Evolutionary conservation across 108 stramenopile genomes (phyloP), one percentile per base, ranked within the genome.

Genomic region (Fragilariopsis cylindrus): DNA sequence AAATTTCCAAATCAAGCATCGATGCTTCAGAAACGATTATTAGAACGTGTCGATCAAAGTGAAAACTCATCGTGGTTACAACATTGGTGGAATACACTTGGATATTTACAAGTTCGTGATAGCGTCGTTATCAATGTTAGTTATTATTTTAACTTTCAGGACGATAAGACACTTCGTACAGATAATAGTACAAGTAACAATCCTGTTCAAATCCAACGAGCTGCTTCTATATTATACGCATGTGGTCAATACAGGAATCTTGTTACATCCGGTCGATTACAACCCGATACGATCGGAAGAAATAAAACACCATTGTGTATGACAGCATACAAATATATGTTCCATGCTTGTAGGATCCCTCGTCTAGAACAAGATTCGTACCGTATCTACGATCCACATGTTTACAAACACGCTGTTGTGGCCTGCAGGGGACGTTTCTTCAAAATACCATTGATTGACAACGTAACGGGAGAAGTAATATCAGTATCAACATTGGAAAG

Each of bases 281-380:
- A 91, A 48, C 65, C 81, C 49, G 91, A 93, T 60, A 79, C 70
- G 3, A 84, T 93, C 47, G 94, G 94, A 13, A 73, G 77, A 41
- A 70, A 82, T 8, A 78, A 90, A 44, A 87, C 83, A 43, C 91
- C 92, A 11, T 72, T 93, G 19, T 92, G 91, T 74, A 83, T 85
- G 39, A 88, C 83, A 3, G 92, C 95, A 5, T 96, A 81, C 87
- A 96, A 96, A 66, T 96, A 96, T 80, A 92, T 96, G 94, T 96
- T 96, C 79, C 90, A 96, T 76, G 89, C 92, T 3, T 94, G 92
- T 78, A 82, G 95, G 12, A 82, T 96, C 73, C 95, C 95, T 39
- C 78, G 71, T 13, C 76, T 67, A 66, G 78, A 82, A 7, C 83
- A 89, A 53, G 95, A 96, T 81, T 65, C 86, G 3, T 93, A 93